These are phyloP conservation scores for Ganoderma lucidum DNA, from an alignment of 1,284 basidiomycete species.

Conservation along the genomic window DNA sequence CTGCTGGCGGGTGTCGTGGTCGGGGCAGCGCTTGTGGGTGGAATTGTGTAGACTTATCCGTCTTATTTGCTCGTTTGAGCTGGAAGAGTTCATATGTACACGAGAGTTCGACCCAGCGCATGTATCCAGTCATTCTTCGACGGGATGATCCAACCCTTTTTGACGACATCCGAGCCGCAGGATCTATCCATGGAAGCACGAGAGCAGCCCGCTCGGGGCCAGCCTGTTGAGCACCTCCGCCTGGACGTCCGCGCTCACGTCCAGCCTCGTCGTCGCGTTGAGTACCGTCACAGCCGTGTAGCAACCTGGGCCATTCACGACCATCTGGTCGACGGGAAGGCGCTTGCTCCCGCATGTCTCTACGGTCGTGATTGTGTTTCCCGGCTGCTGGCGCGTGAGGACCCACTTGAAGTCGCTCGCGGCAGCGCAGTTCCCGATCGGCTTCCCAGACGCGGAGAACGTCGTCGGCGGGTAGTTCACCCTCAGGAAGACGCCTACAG, in stretches of 20 bases:
- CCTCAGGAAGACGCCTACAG: constrained; percentile 51
- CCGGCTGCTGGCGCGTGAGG: constrained; percentile 49
- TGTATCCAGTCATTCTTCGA: too few relatives aligned
- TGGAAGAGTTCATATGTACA: too few relatives aligned
- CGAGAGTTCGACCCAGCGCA: too few relatives aligned
- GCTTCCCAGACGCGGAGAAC: constrained; percentile 32
- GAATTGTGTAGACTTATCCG: too few relatives aligned
- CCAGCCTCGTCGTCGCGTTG: constrained; percentile 50
- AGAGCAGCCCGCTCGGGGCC: not conserved
- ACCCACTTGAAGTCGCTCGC: constrained; percentile 52
- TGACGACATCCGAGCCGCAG: too few relatives aligned
- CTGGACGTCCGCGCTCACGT: constrained; percentile 51
- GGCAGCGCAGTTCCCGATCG: constrained; percentile 41
- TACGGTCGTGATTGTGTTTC: too few relatives aligned
- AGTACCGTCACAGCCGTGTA: constrained; percentile 56
- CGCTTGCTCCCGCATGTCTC: constrained; percentile 50
- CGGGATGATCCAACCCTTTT: too few relatives aligned
- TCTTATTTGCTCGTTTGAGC: too few relatives aligned
- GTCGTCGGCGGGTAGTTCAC: constrained; percentile 56
- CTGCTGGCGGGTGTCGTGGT: too few relatives aligned
- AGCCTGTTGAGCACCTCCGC: constrained; percentile 48
- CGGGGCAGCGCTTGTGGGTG: too few relatives aligned
- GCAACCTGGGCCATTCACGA: constrained; percentile 42
- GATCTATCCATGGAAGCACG: constrained; percentile 15
- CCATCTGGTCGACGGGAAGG: constrained; percentile 43